Base-by-base conservation (phyloP, 176 grass and related monocot species). In the Carex parvula region DNA sequence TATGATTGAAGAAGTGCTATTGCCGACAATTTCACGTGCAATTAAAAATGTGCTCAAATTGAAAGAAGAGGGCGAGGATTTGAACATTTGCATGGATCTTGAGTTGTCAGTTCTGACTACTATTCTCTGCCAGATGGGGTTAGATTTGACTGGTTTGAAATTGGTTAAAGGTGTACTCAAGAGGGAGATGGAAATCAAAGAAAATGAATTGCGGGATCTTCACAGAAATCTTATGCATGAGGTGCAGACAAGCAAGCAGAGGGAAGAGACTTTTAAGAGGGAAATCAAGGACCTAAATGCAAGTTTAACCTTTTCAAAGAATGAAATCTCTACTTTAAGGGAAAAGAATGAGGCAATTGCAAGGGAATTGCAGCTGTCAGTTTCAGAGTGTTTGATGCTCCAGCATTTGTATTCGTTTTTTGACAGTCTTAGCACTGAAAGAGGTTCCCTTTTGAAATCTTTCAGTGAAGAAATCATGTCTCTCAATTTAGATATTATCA, bases 391-490 rank as follows among this genome's bases (percentile, higher is more conserved):
- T 60, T 90, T 95, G 86, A 93, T 68, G 82, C 86, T 94, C 5
- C 89, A 93, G 41, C 87, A 95, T 87, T 81, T 94, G 54, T 93
- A 76, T 91, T 89, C 87, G 35, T 93, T 95, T 79, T 90, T 93
- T 65, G 88, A 81, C 72, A 84, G 89, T 44, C 95, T 95, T 84
- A 90, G 88, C 85, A 87, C 87, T 80, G 92, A 98, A 87, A 91
- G 90, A 89, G 73, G 84, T 75, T 87, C 89, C 71, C 84, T 90
- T 72, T 86, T 95, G 80, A 64, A 60, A 75, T 90, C 83, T 61
- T 83, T 93, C 63, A 95, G 82, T 0, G 68, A 95, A 87, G 87
- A 98, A 85, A 84, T 93, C 83, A 76, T 53, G 59, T 90, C 89
- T 70, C 81, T 98, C 55, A 83, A 85, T 89, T 87, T 88, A 79